phyloP scores from a whole-genome alignment of 352 stramenopile genomes.

The Chrysophaeum taylorii region DNA sequence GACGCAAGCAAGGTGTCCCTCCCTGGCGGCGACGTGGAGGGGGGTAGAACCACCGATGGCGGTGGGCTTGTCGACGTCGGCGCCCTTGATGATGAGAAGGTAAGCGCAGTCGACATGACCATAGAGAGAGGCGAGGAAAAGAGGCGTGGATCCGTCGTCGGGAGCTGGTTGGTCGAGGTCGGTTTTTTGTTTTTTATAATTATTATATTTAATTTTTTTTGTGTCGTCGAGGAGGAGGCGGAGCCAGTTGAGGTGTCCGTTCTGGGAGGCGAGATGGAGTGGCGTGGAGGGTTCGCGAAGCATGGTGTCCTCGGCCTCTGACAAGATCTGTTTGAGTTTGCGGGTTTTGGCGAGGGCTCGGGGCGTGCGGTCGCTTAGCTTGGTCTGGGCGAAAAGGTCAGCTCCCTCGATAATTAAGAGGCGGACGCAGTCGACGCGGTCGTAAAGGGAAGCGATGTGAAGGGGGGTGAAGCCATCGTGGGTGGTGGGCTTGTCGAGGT shows the following conservation, averaged over 20 bases:
- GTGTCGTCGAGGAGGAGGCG: not conserved
- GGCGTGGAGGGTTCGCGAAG: not conserved
- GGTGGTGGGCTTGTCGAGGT: not conserved
- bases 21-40: not conserved
- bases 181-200: too few species aligned
- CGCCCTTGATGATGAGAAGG: not conserved
- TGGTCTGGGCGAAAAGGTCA: not conserved
- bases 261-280: not conserved
- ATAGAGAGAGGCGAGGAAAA: not conserved
- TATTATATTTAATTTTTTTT: too few species aligned
- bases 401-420: not conserved
- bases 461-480: not conserved
- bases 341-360: not conserved
- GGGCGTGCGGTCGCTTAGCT: too few species aligned
- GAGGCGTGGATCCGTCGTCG: not conserved
- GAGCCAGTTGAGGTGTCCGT: not conserved
- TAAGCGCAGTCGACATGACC: not conserved
- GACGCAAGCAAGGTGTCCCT: not conserved
- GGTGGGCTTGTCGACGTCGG: not conserved
- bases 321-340: not conserved
- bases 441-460: not conserved
- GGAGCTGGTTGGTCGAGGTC: too few species aligned
- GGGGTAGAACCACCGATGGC: not conserved
- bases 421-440: not conserved
- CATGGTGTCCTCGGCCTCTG: not conserved